Evolutionary conservation across 805 yeast species (phyloP).

Genomic region (Jamesozyma rosinii): DNA sequence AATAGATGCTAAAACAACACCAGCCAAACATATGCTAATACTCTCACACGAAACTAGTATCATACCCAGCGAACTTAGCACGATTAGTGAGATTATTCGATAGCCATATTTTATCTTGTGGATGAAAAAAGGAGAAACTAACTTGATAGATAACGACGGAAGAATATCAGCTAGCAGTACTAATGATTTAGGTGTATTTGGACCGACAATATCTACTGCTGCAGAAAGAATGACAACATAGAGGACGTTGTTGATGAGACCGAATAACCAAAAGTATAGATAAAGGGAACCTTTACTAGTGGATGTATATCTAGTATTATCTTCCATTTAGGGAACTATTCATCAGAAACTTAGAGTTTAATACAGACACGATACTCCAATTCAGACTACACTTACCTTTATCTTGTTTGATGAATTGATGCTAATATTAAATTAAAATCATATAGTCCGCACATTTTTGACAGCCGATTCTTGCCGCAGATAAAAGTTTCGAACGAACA

Average conservation of each 20-base stretch:
- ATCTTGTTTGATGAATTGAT: no score
- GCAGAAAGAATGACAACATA: constrained; percentile 89
- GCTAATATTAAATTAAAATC: no score
- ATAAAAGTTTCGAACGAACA: no score
- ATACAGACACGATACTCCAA: no score
- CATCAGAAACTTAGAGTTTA: no score
- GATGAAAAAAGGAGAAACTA: constrained; percentile 69
- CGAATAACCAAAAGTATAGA: constrained; percentile 67
- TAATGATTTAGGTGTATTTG: constrained; percentile 70
- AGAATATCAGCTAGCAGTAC: constrained; percentile 79
- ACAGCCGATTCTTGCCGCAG: no score
- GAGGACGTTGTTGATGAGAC: constrained; percentile 76
- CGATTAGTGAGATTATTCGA: constrained; percentile 48
- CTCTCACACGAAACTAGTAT: constrained; percentile 36
- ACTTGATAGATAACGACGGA: constrained; percentile 68
- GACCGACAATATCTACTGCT: constrained; percentile 85
- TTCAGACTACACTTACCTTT: no score
- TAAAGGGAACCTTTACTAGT: constrained; percentile 21
- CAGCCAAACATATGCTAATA: constrained; percentile 39
- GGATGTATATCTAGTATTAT: background rate
- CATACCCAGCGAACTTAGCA: constrained; percentile 67
- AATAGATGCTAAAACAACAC: constrained; percentile 69
- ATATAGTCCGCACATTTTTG: no score
- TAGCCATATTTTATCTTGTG: constrained; percentile 50
- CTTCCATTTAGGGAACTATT: background rate